Conservation (phyloP, 2,329 filamentous ascomycete species). For the Neonectria faginata region DNA sequence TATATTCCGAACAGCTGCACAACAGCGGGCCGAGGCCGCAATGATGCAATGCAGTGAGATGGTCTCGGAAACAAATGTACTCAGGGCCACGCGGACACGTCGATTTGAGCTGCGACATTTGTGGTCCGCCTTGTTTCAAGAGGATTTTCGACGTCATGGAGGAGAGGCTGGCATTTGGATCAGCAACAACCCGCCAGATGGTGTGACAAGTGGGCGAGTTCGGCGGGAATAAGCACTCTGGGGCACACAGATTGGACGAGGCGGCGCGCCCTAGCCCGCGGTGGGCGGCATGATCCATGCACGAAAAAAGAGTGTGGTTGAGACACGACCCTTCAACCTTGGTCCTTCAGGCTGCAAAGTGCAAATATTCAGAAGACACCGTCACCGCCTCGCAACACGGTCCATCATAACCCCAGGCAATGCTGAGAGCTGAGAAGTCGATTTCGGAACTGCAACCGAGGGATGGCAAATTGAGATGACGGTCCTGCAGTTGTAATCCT, state of each 20-base stretch:
- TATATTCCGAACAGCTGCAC: conserved; percentile 2
- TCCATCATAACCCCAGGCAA: neutral
- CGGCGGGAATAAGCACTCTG: conserved; percentile 40
- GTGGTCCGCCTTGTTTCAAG: conserved; percentile 40
- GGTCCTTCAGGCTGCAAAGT: neutral
- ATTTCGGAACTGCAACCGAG: conserved; percentile 13
- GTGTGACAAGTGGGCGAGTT: conserved; percentile 39
- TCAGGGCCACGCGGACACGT: conserved; percentile 26
- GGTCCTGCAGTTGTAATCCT: conserved; percentile 12
- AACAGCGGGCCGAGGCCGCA: conserved; percentile 6
- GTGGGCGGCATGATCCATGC: conserved; percentile 35
- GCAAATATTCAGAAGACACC: neutral
- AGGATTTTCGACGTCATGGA: conserved; percentile 39
- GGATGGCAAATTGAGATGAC: conserved; percentile 5
- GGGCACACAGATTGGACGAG: conserved; percentile 38
- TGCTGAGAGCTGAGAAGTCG: neutral
- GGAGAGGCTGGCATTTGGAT: conserved; percentile 32
- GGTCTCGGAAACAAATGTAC: conserved; percentile 22
- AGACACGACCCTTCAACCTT: conserved; percentile 29
- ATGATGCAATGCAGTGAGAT: conserved; percentile 20
- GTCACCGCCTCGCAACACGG: conserved; percentile 18
- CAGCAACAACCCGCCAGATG: conserved; percentile 36
- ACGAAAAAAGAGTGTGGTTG: conserved; percentile 12
- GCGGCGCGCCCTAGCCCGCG: conserved; percentile 18
- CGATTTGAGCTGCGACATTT: conserved; percentile 33